These are phyloP conservation scores for Anisodus tanguticus DNA, from an alignment of 257 asterid species.

Conservation along the genomic window DNA sequence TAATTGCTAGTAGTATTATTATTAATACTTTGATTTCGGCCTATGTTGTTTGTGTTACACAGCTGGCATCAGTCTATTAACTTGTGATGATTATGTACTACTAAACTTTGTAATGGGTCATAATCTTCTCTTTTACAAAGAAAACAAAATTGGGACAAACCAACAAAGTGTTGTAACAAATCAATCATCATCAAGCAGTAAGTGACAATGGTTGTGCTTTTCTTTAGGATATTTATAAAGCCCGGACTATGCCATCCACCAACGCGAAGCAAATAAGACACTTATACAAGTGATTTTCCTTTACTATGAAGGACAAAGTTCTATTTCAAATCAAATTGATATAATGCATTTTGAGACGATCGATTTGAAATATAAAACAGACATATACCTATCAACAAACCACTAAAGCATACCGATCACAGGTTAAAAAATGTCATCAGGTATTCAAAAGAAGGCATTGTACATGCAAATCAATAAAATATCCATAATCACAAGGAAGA, in stretches of 20 bases:
- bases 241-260: not conserved
- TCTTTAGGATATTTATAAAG: not conserved
- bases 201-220: not conserved
- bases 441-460: not conserved
- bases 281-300: not conserved
- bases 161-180: not conserved
- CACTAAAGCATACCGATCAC: not conserved
- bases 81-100: not conserved
- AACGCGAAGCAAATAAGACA: not conserved
- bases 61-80: not conserved
- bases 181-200: conserved; percentile 16
- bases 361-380: not conserved
- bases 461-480: conserved; percentile 12
- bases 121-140: not conserved
- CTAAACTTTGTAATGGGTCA: not conserved
- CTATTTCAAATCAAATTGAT: not conserved
- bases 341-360: not conserved
- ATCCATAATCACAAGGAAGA: not conserved
- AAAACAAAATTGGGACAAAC: not conserved
- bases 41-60: not conserved
- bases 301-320: not conserved
- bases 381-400: not conserved
- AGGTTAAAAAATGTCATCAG: not conserved
- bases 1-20: no score
- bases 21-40: not conserved